phyloP scores from a whole-genome alignment of 495 filamentous ascomycete species.

The Margaritispora aquatica region DNA sequence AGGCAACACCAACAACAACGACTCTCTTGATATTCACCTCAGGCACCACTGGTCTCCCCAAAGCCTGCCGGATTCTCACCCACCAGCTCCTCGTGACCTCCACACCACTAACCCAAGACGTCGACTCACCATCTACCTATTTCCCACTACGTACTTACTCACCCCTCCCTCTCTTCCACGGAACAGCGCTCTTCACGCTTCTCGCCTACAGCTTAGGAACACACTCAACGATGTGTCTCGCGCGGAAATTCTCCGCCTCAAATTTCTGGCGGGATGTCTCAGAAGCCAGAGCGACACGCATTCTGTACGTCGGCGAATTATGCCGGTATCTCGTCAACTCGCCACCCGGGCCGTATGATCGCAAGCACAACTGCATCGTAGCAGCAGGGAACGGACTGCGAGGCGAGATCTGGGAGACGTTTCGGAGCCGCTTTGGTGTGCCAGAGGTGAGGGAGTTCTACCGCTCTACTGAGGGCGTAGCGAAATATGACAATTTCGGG shows the following conservation, averaged over 20 bases:
- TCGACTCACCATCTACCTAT: slow-evolving; percentile 34
- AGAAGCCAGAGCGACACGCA: slow-evolving; percentile 24
- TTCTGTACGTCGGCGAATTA: slow-evolving; percentile 35
- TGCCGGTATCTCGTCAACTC: slow-evolving; percentile 25
- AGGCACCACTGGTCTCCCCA: slow-evolving; percentile 25
- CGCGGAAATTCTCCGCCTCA: slow-evolving; percentile 26
- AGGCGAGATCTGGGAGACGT: slow-evolving; percentile 25
- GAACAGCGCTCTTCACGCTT: slow-evolving; percentile 21
- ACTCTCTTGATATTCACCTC: slow-evolving; percentile 21
- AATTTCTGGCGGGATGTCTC: slow-evolving; percentile 32
- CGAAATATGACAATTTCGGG: slow-evolving; percentile 23
- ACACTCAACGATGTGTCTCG: slow-evolving; percentile 38
- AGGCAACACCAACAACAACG: slow-evolving; percentile 23
- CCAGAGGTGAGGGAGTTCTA: slow-evolving; percentile 25
- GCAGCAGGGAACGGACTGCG: slow-evolving; percentile 22
- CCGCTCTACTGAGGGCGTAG: slow-evolving; percentile 20
- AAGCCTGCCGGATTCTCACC: slow-evolving; percentile 24
- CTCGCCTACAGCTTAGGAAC: slow-evolving; percentile 37
- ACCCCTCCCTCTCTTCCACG: slow-evolving; percentile 24
- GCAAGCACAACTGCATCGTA: slow-evolving; percentile 20
- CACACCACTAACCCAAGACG: slow-evolving; percentile 33
- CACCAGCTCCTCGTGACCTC: slow-evolving; percentile 25
- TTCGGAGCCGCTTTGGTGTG: slow-evolving; percentile 17
- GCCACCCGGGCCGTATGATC: slow-evolving; percentile 15
- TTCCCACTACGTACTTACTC: slow-evolving; percentile 29